Conservation (phyloP, 805 yeast species). For the Nakazawaea molendinolei region DNA sequence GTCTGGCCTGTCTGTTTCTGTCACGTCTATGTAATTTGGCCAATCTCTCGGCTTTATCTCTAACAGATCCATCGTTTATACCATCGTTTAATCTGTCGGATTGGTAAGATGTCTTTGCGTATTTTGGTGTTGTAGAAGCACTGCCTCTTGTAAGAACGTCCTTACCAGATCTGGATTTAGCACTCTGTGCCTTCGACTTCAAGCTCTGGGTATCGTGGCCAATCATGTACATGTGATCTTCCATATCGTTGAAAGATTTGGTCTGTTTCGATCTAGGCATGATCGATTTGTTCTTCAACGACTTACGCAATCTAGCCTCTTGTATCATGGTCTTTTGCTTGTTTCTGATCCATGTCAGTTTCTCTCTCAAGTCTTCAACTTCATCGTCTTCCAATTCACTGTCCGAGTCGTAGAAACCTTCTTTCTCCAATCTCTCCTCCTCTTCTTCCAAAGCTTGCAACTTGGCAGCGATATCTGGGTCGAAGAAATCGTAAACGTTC, state of each 20-base stretch:
- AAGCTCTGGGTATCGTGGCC: slow-evolving; percentile 81
- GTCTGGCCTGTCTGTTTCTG: slow-evolving; percentile 85
- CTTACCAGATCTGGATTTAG: slow-evolving; percentile 50
- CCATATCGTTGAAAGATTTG: slow-evolving; percentile 73
- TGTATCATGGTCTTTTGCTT: slow-evolving; percentile 91
- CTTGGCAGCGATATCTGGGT: slow-evolving; percentile 90
- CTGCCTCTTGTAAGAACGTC: slow-evolving; percentile 66
- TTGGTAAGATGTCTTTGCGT: slow-evolving; percentile 42
- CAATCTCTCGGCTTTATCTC: slow-evolving; percentile 81
- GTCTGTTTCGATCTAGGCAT: slow-evolving; percentile 87
- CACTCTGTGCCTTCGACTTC: slow-evolving; percentile 39
- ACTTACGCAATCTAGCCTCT: slow-evolving; percentile 81
- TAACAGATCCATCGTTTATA: slow-evolving; percentile 70
- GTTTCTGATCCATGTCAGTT: slow-evolving; percentile 93
- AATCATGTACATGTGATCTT: slow-evolving; percentile 78
- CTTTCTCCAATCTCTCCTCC: slow-evolving; percentile 87
- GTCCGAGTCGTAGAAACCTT: slow-evolving; percentile 86
- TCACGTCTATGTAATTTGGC: slow-evolving; percentile 88
- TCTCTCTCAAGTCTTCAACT: slow-evolving; percentile 63
- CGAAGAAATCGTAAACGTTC: slow-evolving; percentile 95
- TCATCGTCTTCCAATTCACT: slow-evolving; percentile 49
- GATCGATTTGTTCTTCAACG: slow-evolving; percentile 77
- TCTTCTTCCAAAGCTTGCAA: slow-evolving; percentile 94
- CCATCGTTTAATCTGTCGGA: slow-evolving; percentile 83
- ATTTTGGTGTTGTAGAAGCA: slow-evolving; percentile 24